phyloP scores from a whole-genome alignment of 768 basidiomycete genomes.

The Scleroderma bovista region DNA sequence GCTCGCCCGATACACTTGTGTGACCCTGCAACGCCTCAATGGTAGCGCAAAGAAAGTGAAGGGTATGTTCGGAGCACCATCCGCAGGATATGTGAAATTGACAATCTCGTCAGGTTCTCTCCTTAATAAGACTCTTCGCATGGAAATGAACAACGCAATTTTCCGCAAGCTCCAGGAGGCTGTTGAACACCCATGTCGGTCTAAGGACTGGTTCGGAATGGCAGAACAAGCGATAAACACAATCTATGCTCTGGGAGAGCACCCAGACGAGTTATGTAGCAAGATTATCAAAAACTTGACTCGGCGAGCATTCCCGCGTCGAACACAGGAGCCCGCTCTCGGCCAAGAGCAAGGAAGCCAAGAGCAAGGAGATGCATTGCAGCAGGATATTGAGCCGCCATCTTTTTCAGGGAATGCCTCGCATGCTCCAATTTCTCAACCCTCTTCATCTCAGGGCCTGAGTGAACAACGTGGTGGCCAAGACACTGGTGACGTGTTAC shows the following conservation, averaged over 20 bases:
- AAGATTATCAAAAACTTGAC: slow-evolving; percentile 82
- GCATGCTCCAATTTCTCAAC: slow-evolving; percentile 15
- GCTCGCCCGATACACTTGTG: slow-evolving; percentile 89
- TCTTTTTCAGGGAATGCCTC: slow-evolving; percentile 18
- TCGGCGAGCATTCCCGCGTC: slow-evolving; percentile 52
- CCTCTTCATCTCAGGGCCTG: slow-evolving; percentile 6
- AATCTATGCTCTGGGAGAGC: slow-evolving; percentile 89
- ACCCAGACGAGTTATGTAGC: slow-evolving; percentile 81
- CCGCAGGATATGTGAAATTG: neutral
- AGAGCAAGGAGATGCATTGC: slow-evolving; percentile 47
- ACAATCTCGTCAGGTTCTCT: slow-evolving; percentile 59
- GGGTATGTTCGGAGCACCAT: slow-evolving; percentile 40
- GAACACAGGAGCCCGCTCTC: slow-evolving; percentile 11
- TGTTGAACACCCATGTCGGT: slow-evolving; percentile 75
- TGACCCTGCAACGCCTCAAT: slow-evolving; percentile 86
- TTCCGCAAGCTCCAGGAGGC: slow-evolving; percentile 79
- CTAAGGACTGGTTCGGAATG: slow-evolving; percentile 94
- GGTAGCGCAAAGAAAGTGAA: slow-evolving; percentile 98
- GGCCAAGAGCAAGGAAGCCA: neutral
- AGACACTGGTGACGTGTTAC: slow-evolving; percentile 77
- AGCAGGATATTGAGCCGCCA: slow-evolving; percentile 33
- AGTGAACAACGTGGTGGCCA: slow-evolving; percentile 7
- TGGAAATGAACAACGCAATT: slow-evolving; percentile 82
- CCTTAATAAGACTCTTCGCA: slow-evolving; percentile 75
- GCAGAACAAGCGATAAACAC: slow-evolving; percentile 97